Evolutionary conservation across 306 rosid species (phyloP).

Genomic region (Castanospermum australe): DNA sequence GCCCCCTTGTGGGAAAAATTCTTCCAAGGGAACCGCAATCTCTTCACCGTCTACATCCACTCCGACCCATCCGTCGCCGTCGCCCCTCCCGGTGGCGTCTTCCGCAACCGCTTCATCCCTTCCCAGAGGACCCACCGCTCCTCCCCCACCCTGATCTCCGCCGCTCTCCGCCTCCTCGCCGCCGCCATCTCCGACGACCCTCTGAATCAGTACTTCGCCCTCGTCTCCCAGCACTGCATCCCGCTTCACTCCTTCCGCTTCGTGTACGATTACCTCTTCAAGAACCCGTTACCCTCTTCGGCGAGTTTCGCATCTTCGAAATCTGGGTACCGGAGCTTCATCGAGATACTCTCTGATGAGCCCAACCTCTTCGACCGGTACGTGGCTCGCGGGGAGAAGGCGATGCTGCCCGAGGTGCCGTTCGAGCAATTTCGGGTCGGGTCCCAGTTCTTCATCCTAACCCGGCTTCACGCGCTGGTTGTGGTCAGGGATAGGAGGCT

Average conservation of each 20-base stretch:
- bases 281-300: not conserved
- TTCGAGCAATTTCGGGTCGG: conserved; percentile 56
- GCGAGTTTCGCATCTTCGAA: not conserved
- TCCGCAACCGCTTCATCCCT: conserved; percentile 46
- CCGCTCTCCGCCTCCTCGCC: conserved; percentile 58
- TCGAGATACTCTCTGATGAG: conserved; percentile 60
- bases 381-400: conserved; percentile 44
- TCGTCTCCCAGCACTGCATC: conserved; percentile 59
- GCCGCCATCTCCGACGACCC: conserved; percentile 56
- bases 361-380: conserved; percentile 50
- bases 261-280: conserved; percentile 40
- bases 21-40: conserved; percentile 38
- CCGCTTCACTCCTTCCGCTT: conserved; percentile 56
- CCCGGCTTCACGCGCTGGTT: conserved; percentile 40
- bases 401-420: conserved; percentile 60
- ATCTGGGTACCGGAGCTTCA: conserved; percentile 29
- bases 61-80: conserved; percentile 52
- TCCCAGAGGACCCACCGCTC: conserved; percentile 47
- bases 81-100: conserved; percentile 46
- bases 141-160: conserved; percentile 58
- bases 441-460: conserved; percentile 57
- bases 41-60: conserved; percentile 69
- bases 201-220: conserved; percentile 46
- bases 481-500: conserved; percentile 45
- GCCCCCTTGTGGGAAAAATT: conserved; percentile 61